Evolutionary conservation across 352 stramenopile genomes (phyloP).

Genomic region (Thraustochytrium sp.): DNA sequence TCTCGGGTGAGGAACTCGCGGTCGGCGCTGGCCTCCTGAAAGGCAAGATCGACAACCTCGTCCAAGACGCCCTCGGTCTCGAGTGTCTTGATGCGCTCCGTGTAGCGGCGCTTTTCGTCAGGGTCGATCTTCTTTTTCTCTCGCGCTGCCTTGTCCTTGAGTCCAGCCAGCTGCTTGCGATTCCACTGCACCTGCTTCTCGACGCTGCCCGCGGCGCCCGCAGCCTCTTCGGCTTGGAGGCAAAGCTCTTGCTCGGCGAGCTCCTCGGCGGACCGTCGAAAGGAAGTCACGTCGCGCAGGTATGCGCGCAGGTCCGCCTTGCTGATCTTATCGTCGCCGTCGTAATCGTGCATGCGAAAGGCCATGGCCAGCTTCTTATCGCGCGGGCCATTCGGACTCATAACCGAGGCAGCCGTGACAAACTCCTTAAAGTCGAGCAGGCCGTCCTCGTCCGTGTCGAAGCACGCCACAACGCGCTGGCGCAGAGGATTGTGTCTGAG

Average conservation of each 20-base stretch:
- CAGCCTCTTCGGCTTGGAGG: background rate
- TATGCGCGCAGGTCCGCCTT: slow-evolving; percentile 58
- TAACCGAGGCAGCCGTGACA: background rate
- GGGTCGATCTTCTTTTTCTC: slow-evolving; percentile 8
- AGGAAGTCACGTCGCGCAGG: slow-evolving; percentile 29
- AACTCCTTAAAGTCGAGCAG: slow-evolving; percentile 16
- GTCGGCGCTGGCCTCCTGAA: slow-evolving; percentile 7
- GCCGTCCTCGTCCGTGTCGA: slow-evolving; percentile 24
- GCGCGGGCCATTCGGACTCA: background rate
- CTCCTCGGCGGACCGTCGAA: background rate
- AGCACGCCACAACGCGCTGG: slow-evolving; percentile 21
- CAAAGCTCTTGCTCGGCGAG: background rate
- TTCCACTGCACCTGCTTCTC: background rate
- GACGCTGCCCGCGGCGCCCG: background rate
- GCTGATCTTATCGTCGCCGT: slow-evolving; percentile 65
- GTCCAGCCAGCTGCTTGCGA: background rate
- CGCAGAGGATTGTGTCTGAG: background rate
- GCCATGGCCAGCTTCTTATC: slow-evolving; percentile 46
- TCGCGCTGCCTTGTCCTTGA: background rate
- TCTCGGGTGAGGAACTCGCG: slow-evolving; percentile 29
- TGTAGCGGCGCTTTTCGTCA: background rate
- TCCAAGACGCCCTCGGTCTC: slow-evolving; percentile 9
- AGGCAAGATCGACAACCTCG: background rate
- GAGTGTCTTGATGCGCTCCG: background rate
- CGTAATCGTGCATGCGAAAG: slow-evolving; percentile 66